Conservation (phyloP, 768 basidiomycete genomes). For the Lactarius trivialis region DNA sequence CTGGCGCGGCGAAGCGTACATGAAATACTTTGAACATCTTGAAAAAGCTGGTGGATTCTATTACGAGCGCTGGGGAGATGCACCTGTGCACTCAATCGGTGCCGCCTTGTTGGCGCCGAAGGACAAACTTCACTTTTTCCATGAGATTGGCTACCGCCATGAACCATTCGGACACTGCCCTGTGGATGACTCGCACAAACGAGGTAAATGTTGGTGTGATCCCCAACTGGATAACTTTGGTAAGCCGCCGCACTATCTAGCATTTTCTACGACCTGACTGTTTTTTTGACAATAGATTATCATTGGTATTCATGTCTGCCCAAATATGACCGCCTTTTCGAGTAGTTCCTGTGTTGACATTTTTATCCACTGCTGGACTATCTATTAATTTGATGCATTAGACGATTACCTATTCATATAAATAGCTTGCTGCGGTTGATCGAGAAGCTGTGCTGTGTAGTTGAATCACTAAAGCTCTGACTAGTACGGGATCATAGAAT, state of each 20-base stretch:
- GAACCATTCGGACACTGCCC: conserved; percentile 94
- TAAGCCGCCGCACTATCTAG: conserved; percentile 30
- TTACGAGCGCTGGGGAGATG: conserved; percentile 89
- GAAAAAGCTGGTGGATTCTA: conserved; percentile 53
- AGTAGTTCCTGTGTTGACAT: conserved; percentile 8
- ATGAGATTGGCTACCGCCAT: conserved; percentile 89
- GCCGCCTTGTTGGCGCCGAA: conserved; percentile 84
- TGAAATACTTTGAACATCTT: conserved; percentile 50
- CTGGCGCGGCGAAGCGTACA: conserved; percentile 52
- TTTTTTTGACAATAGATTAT: conserved; percentile 43
- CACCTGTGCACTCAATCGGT: conserved; percentile 74
- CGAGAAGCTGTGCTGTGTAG: neutral
- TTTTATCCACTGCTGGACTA: conserved; percentile 3
- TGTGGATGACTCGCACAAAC: conserved; percentile 62
- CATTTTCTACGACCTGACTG: neutral
- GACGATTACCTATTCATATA: conserved; percentile 1
- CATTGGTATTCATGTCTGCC: conserved; percentile 83
- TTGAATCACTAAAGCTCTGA: neutral
- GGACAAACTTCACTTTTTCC: conserved; percentile 91
- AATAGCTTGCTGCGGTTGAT: neutral
- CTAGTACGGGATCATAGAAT: conserved; percentile 46
- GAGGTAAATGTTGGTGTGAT: conserved; percentile 80
- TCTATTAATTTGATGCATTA: conserved; percentile 14
- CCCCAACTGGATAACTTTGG: conserved; percentile 68
- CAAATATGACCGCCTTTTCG: conserved; percentile 22